Base-by-base conservation (phyloP, 2,329 filamentous ascomycete species). In the Fusarium nygamai region DNA sequence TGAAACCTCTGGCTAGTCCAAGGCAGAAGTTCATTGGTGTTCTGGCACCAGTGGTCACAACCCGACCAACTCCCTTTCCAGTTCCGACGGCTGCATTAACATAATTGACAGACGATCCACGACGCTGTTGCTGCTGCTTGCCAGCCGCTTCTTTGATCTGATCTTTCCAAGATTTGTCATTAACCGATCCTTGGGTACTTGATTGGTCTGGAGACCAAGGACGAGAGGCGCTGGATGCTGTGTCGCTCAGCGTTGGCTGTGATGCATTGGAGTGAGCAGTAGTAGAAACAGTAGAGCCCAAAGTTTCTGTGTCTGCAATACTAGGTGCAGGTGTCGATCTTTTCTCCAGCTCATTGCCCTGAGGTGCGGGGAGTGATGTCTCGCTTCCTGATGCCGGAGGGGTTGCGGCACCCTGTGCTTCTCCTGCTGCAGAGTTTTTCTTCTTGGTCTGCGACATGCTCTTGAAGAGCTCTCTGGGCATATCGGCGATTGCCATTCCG, bases 21-120 rank as follows among this genome's bases (percentile, higher is more conserved):
- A 98, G 84, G 46, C 93, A 94, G 72, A 98, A 92, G 80, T 97
- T 94, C 87, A 96, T 92, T 0, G 95, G 95, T 4, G 92, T 92
- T 76, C 93, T 94, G 67, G 96, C 86, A 10, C 93, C 90, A n/a
- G 93, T 91, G 17, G 88, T 88, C 10, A 95, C 90, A 54, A 96
- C 92, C n/a, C 91, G 89, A 29, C 90, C 88, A 41, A 95, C 88
- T 4, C 92, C 91, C 74, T 90, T 92, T 3, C 90, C 88, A 13
- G 93, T 91, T 53, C 89, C 90, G 19, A 93, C 84, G 5, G 90
- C 91, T 33, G 88, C 87, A 24, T 93, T 91, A 19, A 81, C 50
- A 3, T 77, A 62, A 10, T 78, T 76, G 14, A 74, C 69, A 5
- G 76, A 74, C 1, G 77, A 76, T 2, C 71, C 71, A 11, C 78